A percentile compares a stretch with the other conserved stretches of the same genome.
phyloP scores from a whole-genome alignment of 106 monocot species.

The Platanthera zijinensis region DNA sequence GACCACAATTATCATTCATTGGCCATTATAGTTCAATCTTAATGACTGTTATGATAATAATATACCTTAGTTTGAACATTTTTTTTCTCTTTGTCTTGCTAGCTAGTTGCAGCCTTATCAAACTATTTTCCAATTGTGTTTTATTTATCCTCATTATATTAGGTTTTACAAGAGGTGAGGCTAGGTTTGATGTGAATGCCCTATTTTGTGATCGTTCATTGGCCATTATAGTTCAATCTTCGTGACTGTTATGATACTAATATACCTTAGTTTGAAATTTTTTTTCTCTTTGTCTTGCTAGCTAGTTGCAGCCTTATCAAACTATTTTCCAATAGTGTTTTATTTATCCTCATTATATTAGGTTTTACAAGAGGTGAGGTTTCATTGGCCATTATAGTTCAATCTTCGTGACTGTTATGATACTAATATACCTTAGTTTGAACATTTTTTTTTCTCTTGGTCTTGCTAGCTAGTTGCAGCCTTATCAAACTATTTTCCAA shows the following conservation, averaged over 20 bases:
- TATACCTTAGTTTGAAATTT: neutral
- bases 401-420: neutral
- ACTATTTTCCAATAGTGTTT: no score
- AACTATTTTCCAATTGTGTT: no score
- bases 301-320: no score
- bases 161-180: neutral
- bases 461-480: no score
- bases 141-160: no score
- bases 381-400: neutral
- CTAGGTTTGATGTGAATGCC: neutral
- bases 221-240: neutral
- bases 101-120: no score
- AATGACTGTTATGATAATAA: neutral
- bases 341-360: no score
- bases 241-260: no score
- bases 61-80: neutral
- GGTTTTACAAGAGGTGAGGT: neutral
- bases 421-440: neutral
- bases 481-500: no score
- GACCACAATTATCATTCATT: neutral
- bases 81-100: neutral
- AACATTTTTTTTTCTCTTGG: neutral
- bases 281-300: neutral
- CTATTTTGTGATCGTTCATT: neutral
- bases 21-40: neutral